These are phyloP conservation scores for Metarhizium album DNA, from an alignment of 2,329 filamentous ascomycete species.

Conservation along the genomic window DNA sequence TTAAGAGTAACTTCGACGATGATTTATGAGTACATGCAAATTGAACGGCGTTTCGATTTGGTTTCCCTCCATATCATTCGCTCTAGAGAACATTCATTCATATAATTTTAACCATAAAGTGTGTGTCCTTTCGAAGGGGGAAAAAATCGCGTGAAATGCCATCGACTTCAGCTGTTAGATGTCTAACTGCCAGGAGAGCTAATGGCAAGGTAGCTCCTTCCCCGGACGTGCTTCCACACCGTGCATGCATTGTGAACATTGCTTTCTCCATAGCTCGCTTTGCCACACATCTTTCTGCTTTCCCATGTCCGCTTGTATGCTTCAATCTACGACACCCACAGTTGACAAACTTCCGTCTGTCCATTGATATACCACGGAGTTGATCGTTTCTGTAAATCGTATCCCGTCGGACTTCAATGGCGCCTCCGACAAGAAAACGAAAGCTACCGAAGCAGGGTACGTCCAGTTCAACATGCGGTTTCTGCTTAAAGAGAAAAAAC, in stretches of 20 bases:
- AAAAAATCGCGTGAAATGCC: background rate
- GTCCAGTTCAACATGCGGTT: background rate
- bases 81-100: background rate
- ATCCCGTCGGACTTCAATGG: slow-evolving; percentile 12
- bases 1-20: slow-evolving; percentile 2
- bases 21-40: slow-evolving; percentile 1
- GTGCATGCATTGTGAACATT: background rate
- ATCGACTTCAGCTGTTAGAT: background rate
- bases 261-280: background rate
- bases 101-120: background rate
- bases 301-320: no score
- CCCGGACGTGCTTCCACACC: background rate
- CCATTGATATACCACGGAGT: background rate
- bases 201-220: background rate
- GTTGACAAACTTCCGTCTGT: background rate
- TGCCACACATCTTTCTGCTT: background rate
- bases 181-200: background rate
- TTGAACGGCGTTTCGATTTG: background rate
- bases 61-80: background rate
- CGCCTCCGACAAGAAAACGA: slow-evolving; percentile 17
- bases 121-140: background rate
- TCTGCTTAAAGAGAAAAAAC: no score
- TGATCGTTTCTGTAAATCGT: background rate
- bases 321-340: no score
- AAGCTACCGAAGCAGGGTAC: slow-evolving; percentile 14